Evolutionary conservation across 352 stramenopile species (phyloP), one percentile per base, ranked within the genome.

Genomic region (Phytopythium boreale): DNA sequence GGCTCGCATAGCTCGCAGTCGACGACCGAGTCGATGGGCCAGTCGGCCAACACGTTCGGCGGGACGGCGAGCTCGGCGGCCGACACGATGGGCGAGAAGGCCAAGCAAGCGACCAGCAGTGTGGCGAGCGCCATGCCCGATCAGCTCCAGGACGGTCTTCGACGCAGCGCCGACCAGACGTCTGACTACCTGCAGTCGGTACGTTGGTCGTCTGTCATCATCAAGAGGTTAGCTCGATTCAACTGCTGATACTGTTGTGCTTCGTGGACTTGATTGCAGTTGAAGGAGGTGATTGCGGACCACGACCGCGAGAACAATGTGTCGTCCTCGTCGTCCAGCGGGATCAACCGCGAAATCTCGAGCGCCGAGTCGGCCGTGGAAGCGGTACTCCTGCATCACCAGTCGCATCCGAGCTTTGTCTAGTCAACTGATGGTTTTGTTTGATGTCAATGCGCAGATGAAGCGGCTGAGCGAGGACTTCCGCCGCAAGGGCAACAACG

Each of bases 251-350:
- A 27, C 15, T 39, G 26, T 20, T 22, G 27, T 29, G 29, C 17
- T 22, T n/a, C 9, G 8, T 51, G 20, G 19, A 22, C 19, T 2
- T 17, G 6, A 4, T 12, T 51, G 29, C 31, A 59, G 52, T 10
- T 59, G 29, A 59, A 59, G 52, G 52, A 43, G 12, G 34, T 44
- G 60, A 68, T 82, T 36, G 43, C 62, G 29, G 68, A 77, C 59
- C 80, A 81, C 55, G 74, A 86, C 58, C 69, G 62, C n/a, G 64
- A 74, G 27, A 58, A 85, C 72, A 70, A 74, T 24, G 68, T 70
- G 0, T 71, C 71, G 5, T 72, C 80, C 36, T 72, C 70, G 29
- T 57, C 72, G 51, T 71, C 72, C 43, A 66, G 71, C 26, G 80
- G 70, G 59, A 56, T 56, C 27, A 17, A 59, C 8, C 29, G 24